Evolutionary conservation across 2,329 filamentous ascomycete species (phyloP).

Genomic region (Claviceps africana): DNA sequence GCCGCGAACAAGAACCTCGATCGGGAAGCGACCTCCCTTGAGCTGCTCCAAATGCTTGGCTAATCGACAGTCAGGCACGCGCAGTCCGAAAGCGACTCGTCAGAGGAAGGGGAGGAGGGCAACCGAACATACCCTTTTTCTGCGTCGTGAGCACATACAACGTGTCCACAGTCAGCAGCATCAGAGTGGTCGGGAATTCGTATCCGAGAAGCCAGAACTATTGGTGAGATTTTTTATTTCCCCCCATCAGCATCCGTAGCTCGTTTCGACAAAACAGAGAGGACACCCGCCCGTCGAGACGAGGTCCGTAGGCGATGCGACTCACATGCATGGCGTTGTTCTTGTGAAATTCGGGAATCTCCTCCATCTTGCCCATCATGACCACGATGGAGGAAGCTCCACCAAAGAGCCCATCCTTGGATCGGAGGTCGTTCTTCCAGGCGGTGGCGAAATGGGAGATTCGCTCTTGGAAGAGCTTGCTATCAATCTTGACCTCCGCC

Average conservation of each 20-base stretch:
- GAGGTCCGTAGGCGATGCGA: constrained; percentile 6
- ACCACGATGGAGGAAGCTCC: constrained; percentile 78
- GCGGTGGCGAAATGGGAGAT: constrained; percentile 72
- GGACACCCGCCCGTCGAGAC: too few species aligned
- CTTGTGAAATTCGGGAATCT: constrained; percentile 78
- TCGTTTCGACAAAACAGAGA: too few species aligned
- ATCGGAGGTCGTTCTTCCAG: constrained; percentile 94
- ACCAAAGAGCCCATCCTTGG: constrained; percentile 70
- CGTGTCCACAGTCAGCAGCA: constrained; percentile 78
- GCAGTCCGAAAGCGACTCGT: not conserved
- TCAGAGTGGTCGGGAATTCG: constrained; percentile 91
- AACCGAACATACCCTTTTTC: constrained; percentile 90
- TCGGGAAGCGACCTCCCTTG: constrained; percentile 80
- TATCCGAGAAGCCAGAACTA: constrained; percentile 98
- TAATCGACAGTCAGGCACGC: constrained; percentile 27
- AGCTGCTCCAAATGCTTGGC: constrained; percentile 86
- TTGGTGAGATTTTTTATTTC: not conserved
- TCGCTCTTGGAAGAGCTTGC: constrained; percentile 84
- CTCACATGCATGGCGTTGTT: constrained; percentile 91
- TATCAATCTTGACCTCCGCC: constrained; percentile 89
- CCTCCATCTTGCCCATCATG: constrained; percentile 90
- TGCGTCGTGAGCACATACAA: constrained; percentile 89
- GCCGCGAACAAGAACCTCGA: constrained; percentile 81
- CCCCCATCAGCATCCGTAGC: not conserved
- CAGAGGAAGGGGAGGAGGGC: not conserved